Base-by-base conservation (phyloP, 257 asterid species). In the Parsonsia alboflavescens region DNA sequence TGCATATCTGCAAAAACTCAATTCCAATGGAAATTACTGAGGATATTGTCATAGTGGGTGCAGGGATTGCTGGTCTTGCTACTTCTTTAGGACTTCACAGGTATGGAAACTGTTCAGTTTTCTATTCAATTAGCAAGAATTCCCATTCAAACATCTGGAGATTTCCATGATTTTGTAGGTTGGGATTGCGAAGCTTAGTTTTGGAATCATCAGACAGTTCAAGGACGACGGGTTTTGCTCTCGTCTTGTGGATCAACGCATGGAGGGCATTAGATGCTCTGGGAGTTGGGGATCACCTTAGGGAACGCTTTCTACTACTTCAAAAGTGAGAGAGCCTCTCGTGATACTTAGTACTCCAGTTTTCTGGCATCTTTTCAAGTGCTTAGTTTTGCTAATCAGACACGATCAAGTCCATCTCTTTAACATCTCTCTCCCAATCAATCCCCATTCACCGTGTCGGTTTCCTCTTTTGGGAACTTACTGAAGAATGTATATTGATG, bases 251-350 rank as follows among this genome's bases (percentile, higher is more conserved):
- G 96, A 83, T 83, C 8, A 93, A 93, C 70, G 98, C 93, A 1
- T 91, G 96, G 94, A 87, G 82, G 75, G 96, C 97, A 1, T 86
- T 91, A 39, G 98, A 93, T 64, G 97, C 92, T 1, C 58, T 91
- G 12, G 96, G 88, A 7, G 50, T 91, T 48, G 98, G 89, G 16
- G 86, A 90, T 39, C 28, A 70, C 13, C 91, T 91, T 10, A 75
- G 97, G 73, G 78, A 49, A 17, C 82, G 71, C 52, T 88, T 86
- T 58, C 30, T 83, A 17, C 88, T 49, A n/a, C 74, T 89, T 73
- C 79, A 62, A 39, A 92, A 88, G 97, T 89, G 53, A 48, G 74
- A 1, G 30, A 61, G 62, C 16, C 16, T 63, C 45, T 50, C 48
- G 11, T 33, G 44, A 0, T 53, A 44, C 33, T 28, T 69, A 26